Evolutionary conservation across 78 protist genomes (phyloP).

Genomic region (Dictyostelium citrinum): DNA sequence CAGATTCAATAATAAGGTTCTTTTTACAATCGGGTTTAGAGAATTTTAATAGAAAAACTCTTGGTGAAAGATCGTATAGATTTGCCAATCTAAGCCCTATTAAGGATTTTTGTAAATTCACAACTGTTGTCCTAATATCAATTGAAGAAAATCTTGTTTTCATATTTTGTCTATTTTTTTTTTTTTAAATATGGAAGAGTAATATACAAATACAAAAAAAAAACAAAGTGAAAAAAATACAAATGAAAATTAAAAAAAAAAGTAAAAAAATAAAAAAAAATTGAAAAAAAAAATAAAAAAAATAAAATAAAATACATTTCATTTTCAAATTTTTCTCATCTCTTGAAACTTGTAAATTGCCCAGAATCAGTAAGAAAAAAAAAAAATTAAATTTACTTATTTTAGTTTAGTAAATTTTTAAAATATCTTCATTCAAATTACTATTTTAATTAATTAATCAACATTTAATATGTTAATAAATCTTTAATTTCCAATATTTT

Average conservation of each 20-base stretch:
- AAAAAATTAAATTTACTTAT: too few relatives aligned
- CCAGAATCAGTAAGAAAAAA: neutral
- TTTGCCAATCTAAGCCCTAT: slow-evolving; percentile 84
- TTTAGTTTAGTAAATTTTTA: too few relatives aligned
- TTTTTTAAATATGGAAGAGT: neutral
- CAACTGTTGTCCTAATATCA: slow-evolving; percentile 71
- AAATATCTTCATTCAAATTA: too few relatives aligned
- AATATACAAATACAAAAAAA: neutral
- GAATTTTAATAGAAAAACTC: slow-evolving; percentile 87
- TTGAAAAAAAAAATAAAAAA: neutral
- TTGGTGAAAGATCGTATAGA: slow-evolving; percentile 89
- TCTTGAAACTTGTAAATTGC: neutral
- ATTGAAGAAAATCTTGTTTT: slow-evolving; percentile 81
- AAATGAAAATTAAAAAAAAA: neutral
- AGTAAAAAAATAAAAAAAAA: too few relatives aligned
- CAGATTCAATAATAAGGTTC: slow-evolving; percentile 89
- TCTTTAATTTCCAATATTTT: too few relatives aligned
- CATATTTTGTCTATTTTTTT: neutral
- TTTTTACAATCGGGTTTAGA: slow-evolving; percentile 62
- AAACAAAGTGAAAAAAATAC: neutral
- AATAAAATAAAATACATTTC: neutral
- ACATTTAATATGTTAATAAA: too few relatives aligned
- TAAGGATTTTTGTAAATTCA: slow-evolving; percentile 46
- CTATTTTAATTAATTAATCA: too few relatives aligned
- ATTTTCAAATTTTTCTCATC: neutral